Conservation (phyloP, 1,284 basidiomycete genomes). For the Rhodotorula sp. region DNA sequence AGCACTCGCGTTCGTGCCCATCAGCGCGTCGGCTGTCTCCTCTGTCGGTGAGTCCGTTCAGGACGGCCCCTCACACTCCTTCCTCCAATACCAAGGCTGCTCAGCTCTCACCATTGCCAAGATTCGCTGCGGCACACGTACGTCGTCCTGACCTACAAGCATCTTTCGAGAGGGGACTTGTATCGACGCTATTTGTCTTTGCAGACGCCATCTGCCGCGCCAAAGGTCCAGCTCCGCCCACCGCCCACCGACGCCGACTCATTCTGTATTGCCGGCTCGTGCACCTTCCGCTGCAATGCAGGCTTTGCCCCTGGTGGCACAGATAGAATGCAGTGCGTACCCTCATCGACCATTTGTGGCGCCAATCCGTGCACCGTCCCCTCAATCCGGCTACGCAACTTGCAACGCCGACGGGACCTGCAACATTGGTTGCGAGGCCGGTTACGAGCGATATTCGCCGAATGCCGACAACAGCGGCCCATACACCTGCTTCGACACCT, state of each 20-base stretch:
- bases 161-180: no score
- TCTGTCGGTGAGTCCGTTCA: background rate
- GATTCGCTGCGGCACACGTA: slow-evolving; percentile 30
- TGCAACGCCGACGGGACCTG: slow-evolving; percentile 22
- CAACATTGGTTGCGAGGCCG: slow-evolving; percentile 20
- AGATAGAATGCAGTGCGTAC: slow-evolving; percentile 11
- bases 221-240: slow-evolving; percentile 16
- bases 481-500: slow-evolving; percentile 9
- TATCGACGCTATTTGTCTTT: background rate
- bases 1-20: slow-evolving; percentile 78
- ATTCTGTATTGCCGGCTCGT: slow-evolving; percentile 21
- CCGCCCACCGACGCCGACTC: slow-evolving; percentile 17
- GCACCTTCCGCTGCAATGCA: slow-evolving; percentile 27
- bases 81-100: slow-evolving; percentile 20
- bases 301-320: slow-evolving; percentile 23
- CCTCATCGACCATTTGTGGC: slow-evolving; percentile 10
- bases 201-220: slow-evolving; percentile 17
- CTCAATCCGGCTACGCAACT: slow-evolving; percentile 24
- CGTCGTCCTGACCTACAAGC: background rate
- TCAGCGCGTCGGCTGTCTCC: slow-evolving; percentile 46
- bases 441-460: slow-evolving; percentile 9
- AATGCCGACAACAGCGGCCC: background rate
- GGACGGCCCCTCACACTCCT: no score
- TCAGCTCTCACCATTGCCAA: slow-evolving; percentile 16
- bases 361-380: slow-evolving; percentile 8